Base-by-base conservation (phyloP, 1,284 basidiomycete species). In the Exsudoporus floridanus region DNA sequence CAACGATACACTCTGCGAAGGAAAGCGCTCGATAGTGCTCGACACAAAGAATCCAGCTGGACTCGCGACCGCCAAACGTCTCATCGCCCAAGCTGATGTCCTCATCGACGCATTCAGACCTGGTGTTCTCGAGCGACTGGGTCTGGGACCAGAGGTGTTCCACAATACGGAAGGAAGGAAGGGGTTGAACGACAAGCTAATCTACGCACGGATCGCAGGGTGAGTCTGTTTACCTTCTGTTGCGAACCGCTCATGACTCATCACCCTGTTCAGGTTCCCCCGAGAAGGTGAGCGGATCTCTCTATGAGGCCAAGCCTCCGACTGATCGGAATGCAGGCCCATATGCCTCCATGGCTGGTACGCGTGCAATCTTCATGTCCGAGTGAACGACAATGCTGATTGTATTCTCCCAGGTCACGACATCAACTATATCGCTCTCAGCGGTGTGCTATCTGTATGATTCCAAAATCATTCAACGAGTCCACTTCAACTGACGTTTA, bases 41-140 rank as follows among this genome's bases (percentile, higher is more conserved):
- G 81, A 88, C 58, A 76, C 82, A 7, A 92, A 90, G 71, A 70
- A 74, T 12, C 67, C 75, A 1, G 76, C 75, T 21, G 91, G 91
- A n/a, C 70, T 78, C 41, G 76, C 76, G 13, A 65, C 83, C n/a
- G 64, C 88, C 52, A 76, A 74, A 60, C 77, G 74, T 49, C 74
- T 94, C 53, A 78, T 93, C 25, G 66, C 73, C n/a, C 64, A 74
- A 36, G 85, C 88, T 5, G 90, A 94, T 66, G 79, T 93, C 14
- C 72, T 93, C 42, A 90, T 94, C 60, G 91, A 94, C 64, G 84
- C 91, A 1, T 94, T 89, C 67, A 75, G 91, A 46, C 90, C 91
- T 40, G 90, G 90, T 0, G 89, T 93, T 3, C 76, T 93, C 70
- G 91, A 94, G 64, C 77, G 81, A 53, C 72, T 92, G 19, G 88